Base-by-base conservation (phyloP, 1,139 yeast species). In the Nadsonia commutata region DNA sequence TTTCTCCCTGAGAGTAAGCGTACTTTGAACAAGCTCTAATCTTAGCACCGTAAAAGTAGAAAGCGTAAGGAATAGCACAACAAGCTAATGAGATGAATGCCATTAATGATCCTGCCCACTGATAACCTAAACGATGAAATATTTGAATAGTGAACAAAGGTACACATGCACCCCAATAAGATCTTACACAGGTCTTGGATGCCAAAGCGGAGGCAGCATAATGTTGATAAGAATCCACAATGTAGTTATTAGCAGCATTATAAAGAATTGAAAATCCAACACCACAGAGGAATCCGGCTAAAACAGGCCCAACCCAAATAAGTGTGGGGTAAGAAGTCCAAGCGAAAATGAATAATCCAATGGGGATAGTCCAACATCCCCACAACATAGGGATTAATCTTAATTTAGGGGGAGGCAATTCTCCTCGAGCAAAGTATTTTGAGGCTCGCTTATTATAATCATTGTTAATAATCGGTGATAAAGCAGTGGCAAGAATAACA, bases 191-290 rank as follows among this genome's bases (percentile, higher is more conserved):
- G 0, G 94, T 77, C 58, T 84, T 85, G 16, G 82, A 94, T 3
- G 95, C 94, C 51, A 85, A 67, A 1, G 95, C 95, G 21, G 94
- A 80, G 1, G 94, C 94, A 2, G 94, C 90, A 55, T 76, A 76
- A 36, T 58, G 62, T 41, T 55, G 77, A 59, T 58, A 83, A 43
- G 82, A 71, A 61, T 84, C 95, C 53, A 85, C 77, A 52, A 85
- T 74, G 59, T 83, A 84, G 56, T 79, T 82, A 49, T 60, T 59
- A 39, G 62, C 63, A 8, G 62, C 46, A 46, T 60, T 58, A 70
- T 80, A 72, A 40, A 86, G 68, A 59, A 80, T 77, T 59, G 82
- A 80, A 49, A 62, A 59, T 9, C 66, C 65, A 37, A 58, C 41
- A 2, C 64, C 59, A 41, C 59, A 84, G 0, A 93, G 86, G 37